phyloP scores from a whole-genome alignment of 257 asterid species.

The Nicotiana tabacum region DNA sequence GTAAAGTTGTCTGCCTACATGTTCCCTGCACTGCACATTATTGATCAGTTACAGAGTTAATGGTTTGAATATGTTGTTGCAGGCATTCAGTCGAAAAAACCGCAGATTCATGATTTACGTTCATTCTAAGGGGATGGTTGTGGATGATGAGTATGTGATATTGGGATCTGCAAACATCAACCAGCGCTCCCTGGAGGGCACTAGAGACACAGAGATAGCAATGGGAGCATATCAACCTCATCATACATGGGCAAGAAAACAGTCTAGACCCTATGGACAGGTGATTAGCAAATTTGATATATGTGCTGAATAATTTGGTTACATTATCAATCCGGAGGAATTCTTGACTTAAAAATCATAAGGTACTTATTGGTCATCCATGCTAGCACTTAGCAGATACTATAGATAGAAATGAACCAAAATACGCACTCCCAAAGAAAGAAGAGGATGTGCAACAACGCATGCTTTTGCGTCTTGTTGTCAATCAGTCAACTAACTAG shows the following conservation, averaged over 20 bases:
- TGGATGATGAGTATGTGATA: constrained; percentile 85
- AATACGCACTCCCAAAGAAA: background rate
- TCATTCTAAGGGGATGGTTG: constrained; percentile 96
- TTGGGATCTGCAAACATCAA: constrained; percentile 93
- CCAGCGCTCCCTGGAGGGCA: constrained; percentile 93
- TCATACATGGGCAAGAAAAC: constrained; percentile 77
- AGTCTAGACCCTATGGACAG: constrained; percentile 77
- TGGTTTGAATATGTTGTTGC: constrained; percentile 20
- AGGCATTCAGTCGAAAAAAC: constrained; percentile 70
- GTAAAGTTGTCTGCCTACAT: background rate
- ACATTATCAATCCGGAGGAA: background rate
- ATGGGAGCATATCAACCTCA: constrained; percentile 98
- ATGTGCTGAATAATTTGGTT: background rate
- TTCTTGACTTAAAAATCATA: background rate
- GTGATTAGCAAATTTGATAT: constrained; percentile 27
- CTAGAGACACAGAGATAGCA: constrained; percentile 92
- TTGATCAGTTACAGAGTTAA: background rate
- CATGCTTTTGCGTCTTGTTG: background rate
- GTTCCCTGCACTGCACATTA: background rate
- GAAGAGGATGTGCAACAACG: background rate
- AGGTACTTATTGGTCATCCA: background rate
- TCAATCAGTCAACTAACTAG: background rate
- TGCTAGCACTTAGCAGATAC: background rate
- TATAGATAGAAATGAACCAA: background rate
- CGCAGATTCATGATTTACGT: constrained; percentile 97